Evolutionary conservation across 2,329 filamentous ascomycete genomes (phyloP), one percentile per base, ranked within the genome.

Genomic region (Didymella arachidicola): DNA sequence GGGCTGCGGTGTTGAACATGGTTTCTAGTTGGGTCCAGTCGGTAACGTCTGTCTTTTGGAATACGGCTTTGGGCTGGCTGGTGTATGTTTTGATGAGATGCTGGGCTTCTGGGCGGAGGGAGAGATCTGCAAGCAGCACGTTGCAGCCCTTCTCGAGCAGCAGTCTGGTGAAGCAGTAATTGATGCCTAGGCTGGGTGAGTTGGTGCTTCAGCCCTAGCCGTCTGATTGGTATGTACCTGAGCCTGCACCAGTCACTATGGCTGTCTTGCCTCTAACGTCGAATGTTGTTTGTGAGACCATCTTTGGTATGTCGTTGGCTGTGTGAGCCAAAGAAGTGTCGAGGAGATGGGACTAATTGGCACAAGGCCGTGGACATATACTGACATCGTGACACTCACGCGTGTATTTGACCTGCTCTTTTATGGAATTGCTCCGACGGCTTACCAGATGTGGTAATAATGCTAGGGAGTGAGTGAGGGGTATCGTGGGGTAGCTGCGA

Each of bases 101-200:
- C 54, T 79, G 70, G 2, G 81, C 81, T 70, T 83, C 81, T 0
- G 80, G 79, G 1, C 81, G 78, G 0, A 83, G 74, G 18, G 74
- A 61, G 3, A 84, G 70, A 60, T 83, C 81, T 18, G 80, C 81
- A 46, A 83, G 72, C 39, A 84, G 69, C 43, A 83, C 81, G 56
- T 79, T 81, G 73, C 80, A 83, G 59, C 78, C 77, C 11, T 69
- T 67, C 0, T 73, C 70, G 19, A 83, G 77, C 14, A 83, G 78
- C 1, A 82, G 69, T 18, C 72, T 66, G 12, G 81, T 77, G 63
- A 83, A 83, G 62, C 65, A 75, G 61, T 77, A 75, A 64, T 80
- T 81, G 63, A 83, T 83, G 16, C 81, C 81, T 82, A 59, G 19
- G 10, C 14, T 25, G 44, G 2, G 26, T 30, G 18, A 43, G 38